These are phyloP conservation scores for Dicorynia guianensis DNA, from an alignment of 306 rosid genomes.

Conservation along the genomic window DNA sequence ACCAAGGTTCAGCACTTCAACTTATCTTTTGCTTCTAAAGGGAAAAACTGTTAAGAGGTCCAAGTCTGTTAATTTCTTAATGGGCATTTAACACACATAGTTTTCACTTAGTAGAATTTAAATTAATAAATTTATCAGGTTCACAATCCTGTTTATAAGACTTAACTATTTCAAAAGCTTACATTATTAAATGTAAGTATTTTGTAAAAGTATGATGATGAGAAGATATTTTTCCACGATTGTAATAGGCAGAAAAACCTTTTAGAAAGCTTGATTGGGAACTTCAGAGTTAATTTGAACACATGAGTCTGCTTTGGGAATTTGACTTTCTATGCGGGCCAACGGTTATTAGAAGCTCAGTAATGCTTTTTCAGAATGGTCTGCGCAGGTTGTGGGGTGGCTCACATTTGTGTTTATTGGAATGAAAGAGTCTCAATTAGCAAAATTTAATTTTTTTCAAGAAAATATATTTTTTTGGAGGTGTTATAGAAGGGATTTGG, in stretches of 20 bases:
- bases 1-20: conserved; percentile 4
- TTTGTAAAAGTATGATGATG: too few species aligned
- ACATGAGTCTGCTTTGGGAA: neutral
- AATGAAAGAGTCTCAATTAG: neutral
- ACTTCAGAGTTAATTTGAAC: neutral
- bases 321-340: conserved; percentile 9
- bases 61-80: neutral
- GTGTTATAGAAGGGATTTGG: neutral
- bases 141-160: too few species aligned
- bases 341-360: neutral
- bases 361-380: conserved; percentile 1
- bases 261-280: neutral
- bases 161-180: too few species aligned
- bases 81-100: too few species aligned
- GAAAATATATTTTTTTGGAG: neutral
- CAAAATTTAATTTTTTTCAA: neutral
- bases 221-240: neutral
- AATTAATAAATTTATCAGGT: too few species aligned
- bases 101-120: too few species aligned
- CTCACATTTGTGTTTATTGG: neutral
- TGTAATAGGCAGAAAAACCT: neutral
- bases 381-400: neutral
- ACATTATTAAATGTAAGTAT: too few species aligned
- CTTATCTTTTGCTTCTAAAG: neutral
- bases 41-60: neutral